A percentile compares a stretch with the other conserved stretches of the same genome.
phyloP scores from a whole-genome alignment of 2,329 filamentous ascomycete genomes.

The Epichloe hybrida region DNA sequence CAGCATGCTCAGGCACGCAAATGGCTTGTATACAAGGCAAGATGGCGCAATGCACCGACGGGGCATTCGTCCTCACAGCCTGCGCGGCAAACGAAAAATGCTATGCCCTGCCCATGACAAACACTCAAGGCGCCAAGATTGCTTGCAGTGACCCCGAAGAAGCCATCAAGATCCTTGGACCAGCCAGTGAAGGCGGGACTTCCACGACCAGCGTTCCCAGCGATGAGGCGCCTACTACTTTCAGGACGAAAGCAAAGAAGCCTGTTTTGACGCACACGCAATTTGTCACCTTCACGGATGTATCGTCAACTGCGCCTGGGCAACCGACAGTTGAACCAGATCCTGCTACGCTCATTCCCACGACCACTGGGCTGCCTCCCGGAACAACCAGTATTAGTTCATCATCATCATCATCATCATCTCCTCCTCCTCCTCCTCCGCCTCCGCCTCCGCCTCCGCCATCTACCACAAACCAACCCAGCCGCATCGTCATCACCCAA shows the following conservation, averaged over 20 bases:
- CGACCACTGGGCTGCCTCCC: not conserved
- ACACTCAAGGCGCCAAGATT: constrained; percentile 32
- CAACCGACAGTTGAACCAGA: not conserved
- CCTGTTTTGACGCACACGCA: constrained; percentile 1
- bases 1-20: constrained; percentile 32
- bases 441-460: not conserved
- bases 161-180: constrained; percentile 30
- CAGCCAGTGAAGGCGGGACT: constrained; percentile 4
- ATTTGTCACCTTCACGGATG: not conserved
- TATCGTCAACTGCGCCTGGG: not conserved
- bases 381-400: not conserved
- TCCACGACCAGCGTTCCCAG: not conserved
- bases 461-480: not conserved
- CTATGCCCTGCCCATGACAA: constrained; percentile 41
- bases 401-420: not conserved
- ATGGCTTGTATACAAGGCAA: constrained; percentile 39
- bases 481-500: constrained; percentile 13
- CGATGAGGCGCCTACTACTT: constrained; percentile 1
- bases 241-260: not conserved
- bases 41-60: constrained; percentile 31
- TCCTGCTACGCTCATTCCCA: not conserved
- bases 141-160: constrained; percentile 29
- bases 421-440: not conserved
- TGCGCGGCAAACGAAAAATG: constrained; percentile 28
- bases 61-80: constrained; percentile 27